Base-by-base conservation (phyloP, 352 stramenopile genomes). In the Phytophthora ramorum region DNA sequence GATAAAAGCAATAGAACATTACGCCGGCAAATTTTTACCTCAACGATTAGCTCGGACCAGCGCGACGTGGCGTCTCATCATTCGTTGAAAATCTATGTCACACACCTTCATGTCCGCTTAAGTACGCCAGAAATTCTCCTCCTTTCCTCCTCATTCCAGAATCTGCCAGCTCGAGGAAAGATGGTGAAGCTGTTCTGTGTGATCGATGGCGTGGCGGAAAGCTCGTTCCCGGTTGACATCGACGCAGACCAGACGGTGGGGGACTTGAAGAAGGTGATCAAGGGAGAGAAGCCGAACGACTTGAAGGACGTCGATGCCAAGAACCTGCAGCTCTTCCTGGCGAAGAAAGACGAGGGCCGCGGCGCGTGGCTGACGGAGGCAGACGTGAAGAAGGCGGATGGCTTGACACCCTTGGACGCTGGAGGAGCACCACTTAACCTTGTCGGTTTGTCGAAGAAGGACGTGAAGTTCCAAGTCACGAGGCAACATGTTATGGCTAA, bases 51-150 rank as follows among this genome's bases (percentile, higher is more conserved):
- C 8, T 34, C 28, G 28, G 28, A 34, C 28, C 28, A 37, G 32
- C 7, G 32, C 32, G 32, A 37, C 32, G 32, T 37, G 32, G 32
- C 32, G 32, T 28, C 24, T 28, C 24, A 28, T 28, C 24, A 37
- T 37, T 37, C 3, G 10, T 37, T 37, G 10, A 37, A 37, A 37
- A 37, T 37, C 10, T 13, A n/a, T n/a, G n/a, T n/a, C n/a, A n/a
- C n/a, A 47, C 41, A 20, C 41, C 41, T 48, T 48, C 41, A 48
- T 37, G n/a, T 48, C 22, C 43, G 43, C 43, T 48, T 48, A 48
- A 48, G 22, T 48, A 48, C 43, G 43, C 17, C 19, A 16, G 43
- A 32, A 48, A 32, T 34, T 48, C 43, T 28, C 22, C 43, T 48
- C 43, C n/a, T 0, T 32, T 49, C 43, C 32, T 49, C 43, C 43